phyloP scores from a whole-genome alignment of 2,329 filamentous ascomycete genomes.

The Meredithiella fracta region DNA sequence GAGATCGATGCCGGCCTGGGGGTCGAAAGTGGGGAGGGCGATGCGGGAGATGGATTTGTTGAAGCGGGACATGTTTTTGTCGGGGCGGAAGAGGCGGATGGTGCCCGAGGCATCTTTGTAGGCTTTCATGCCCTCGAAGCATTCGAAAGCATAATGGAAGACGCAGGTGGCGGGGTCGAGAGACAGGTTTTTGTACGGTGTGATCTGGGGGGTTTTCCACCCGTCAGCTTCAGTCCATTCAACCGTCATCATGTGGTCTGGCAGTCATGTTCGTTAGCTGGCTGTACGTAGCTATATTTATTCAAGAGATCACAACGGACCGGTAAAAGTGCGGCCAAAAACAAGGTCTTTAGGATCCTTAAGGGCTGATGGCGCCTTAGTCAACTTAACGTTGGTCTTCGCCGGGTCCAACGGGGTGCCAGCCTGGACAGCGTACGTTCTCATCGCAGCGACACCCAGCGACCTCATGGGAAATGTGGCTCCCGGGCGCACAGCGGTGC shows the following conservation, averaged over 20 bases:
- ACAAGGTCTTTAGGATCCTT: constrained; percentile 65
- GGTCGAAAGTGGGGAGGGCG: constrained; percentile 74
- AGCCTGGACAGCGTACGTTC: constrained; percentile 31
- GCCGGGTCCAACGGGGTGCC: constrained; percentile 59
- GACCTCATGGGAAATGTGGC: no score
- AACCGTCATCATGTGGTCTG: constrained; percentile 91
- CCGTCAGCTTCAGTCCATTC: constrained; percentile 80
- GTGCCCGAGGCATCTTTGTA: constrained; percentile 74
- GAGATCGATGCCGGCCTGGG: constrained; percentile 58
- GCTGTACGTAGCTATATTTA: background rate
- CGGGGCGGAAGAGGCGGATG: constrained; percentile 78
- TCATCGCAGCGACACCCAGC: no score
- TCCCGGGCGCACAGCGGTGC: no score
- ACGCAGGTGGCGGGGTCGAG: constrained; percentile 93
- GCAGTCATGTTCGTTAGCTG: background rate
- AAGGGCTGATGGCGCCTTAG: constrained; percentile 56
- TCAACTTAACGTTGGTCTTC: constrained; percentile 59
- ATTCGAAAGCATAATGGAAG: constrained; percentile 96
- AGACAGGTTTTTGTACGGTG: constrained; percentile 90
- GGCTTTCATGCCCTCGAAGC: constrained; percentile 98
- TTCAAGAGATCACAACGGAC: constrained; percentile 28
- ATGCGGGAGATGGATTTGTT: constrained; percentile 87
- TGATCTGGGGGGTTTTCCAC: constrained; percentile 71
- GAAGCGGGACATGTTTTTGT: constrained; percentile 89
- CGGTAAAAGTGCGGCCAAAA: constrained; percentile 83